Evolutionary conservation across 208 protist species (phyloP), one percentile per base, ranked within the genome.

Genomic region (Wallacemonas collosoma): DNA sequence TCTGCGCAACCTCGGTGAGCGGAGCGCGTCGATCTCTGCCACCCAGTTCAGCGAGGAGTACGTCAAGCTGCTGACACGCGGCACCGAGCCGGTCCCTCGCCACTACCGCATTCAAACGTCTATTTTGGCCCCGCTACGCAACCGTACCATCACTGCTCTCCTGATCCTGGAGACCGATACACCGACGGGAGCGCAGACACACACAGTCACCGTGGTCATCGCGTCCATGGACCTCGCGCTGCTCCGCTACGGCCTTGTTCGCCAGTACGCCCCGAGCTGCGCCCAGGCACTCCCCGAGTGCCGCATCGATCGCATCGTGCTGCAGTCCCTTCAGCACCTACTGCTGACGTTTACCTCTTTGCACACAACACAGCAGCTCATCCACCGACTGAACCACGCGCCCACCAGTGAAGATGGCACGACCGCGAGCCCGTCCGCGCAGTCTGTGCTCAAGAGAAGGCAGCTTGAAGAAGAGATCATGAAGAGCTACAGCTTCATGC

Each of bases 231-330:
- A 90, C 54, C 62, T 51, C 11, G 47, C 79, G n/a, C 66, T 90
- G 58, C 80, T 94, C 2, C 80, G 87, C 64, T 83, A 83, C n/a
- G 84, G 86, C 26, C 77, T 94, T 12, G 72, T 85, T 47, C 70
- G 73, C 51, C 80, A 81, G 40, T 91, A 88, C 66, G 67, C 71
- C 12, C 54, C 41, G 9, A 14, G 56, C 48, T 43, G 58, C 12
- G 65, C 51, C 54, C 58, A 77, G 57, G 53, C 56, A 35, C 65
- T 79, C 67, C 78, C 84, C 14, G 79, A 85, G 43, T 90, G 77
- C 66, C 45, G 68, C 2, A 73, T 71, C 0, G 82, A 88, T 67
- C 41, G 64, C 43, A 76, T 58, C 9, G 73, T 94, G 38, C 70
- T 89, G 47, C 66, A 79, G 15, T 80, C 86, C 38, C 50, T 94